phyloP scores from a whole-genome alignment of 208 protist species.

The Crithidia fasciculata region DNA sequence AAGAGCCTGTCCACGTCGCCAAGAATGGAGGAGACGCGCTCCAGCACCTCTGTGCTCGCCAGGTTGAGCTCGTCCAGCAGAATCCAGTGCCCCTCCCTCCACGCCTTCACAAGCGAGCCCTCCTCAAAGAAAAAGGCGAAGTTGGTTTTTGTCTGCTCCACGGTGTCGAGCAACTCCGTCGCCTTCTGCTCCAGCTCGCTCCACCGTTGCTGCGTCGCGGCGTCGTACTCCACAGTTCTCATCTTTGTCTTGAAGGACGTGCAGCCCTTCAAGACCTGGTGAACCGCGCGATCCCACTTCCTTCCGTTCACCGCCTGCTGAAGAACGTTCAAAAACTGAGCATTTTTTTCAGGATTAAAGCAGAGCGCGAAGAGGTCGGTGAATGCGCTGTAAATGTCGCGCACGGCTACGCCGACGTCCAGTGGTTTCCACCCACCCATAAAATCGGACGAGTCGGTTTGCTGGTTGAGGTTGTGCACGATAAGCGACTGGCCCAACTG shows the following conservation, averaged over 20 bases:
- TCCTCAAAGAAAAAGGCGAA: conserved; percentile 99
- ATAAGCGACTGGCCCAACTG: conserved; percentile 92
- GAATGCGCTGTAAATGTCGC: conserved; percentile 88
- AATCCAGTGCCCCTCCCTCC: conserved; percentile 98
- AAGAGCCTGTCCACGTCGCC: conserved; percentile 91
- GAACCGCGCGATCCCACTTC: conserved; percentile 59
- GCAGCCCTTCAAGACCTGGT: conserved; percentile 82
- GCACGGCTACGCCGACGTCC: conserved; percentile 86
- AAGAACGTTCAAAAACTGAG: conserved; percentile 75
- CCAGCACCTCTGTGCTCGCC: conserved; percentile 97
- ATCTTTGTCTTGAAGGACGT: conserved; percentile 70
- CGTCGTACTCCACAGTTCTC: conserved; percentile 27
- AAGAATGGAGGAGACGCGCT: conserved; percentile 95
- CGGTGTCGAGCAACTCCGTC: conserved; percentile 58
- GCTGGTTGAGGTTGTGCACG: conserved; percentile 99
- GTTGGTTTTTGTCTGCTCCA: conserved; percentile 58
- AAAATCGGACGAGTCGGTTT: conserved; percentile 99
- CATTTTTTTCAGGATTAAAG: conserved; percentile 91
- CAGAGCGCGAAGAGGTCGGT: conserved; percentile 93
- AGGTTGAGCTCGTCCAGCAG: conserved; percentile 99
- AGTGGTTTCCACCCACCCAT: conserved; percentile 99
- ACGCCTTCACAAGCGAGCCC: conserved; percentile 95
- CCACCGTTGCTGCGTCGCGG: conserved; percentile 56
- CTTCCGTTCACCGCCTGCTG: conserved; percentile 67
- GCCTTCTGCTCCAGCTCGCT: conserved; percentile 46